phyloP scores from a whole-genome alignment of 31 red algal genomes.

The Pterothamnion heteromorphum region DNA sequence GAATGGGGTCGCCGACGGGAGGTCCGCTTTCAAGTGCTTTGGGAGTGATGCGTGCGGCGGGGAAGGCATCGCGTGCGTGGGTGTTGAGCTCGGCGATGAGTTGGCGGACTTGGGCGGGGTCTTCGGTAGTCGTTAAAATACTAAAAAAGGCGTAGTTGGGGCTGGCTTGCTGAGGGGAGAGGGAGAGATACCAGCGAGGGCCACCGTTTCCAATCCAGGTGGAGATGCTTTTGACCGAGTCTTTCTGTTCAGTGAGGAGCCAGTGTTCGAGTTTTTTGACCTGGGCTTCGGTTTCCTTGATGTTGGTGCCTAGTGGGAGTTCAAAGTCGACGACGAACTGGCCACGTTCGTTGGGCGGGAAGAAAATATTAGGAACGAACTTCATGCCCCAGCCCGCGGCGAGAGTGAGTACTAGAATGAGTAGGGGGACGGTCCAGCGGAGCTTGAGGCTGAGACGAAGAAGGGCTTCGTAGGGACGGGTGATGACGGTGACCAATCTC shows the following conservation, averaged over 20 bases:
- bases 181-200: not conserved
- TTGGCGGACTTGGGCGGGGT: not conserved
- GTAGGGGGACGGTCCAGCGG: not conserved
- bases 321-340: not conserved
- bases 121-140: not conserved
- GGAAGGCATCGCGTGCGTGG: not conserved
- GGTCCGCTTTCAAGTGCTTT: not conserved
- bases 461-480: not conserved
- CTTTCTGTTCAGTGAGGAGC: not conserved
- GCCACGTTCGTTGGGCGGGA: not conserved
- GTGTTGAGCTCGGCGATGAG: not conserved
- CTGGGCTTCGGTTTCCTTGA: not conserved
- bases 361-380: not conserved
- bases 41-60: not conserved
- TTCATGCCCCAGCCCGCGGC: not conserved
- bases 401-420: not conserved
- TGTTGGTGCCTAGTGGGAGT: not conserved
- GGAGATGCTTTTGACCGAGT: not conserved
- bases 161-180: not conserved
- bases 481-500: not conserved
- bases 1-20: not conserved
- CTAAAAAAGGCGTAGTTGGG: constrained; percentile 26
- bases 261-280: not conserved
- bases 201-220: constrained; percentile 1
- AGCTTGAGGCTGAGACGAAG: not conserved